phyloP scores from a whole-genome alignment of 2,329 filamentous ascomycete species.

The Trichoderma gracile region DNA sequence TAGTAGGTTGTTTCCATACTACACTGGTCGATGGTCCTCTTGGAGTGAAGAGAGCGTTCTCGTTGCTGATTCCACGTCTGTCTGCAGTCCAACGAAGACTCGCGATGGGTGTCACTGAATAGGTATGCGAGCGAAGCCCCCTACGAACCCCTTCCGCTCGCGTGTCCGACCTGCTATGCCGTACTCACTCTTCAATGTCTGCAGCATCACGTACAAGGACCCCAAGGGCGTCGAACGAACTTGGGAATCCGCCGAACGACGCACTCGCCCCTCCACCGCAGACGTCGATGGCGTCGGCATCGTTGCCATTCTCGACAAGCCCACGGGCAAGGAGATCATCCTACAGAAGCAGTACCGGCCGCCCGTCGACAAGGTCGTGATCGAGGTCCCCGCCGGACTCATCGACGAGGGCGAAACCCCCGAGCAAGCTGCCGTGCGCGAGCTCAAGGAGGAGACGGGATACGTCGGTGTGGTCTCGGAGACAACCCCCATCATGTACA shows the following conservation, averaged over 20 bases:
- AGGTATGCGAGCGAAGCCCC: slow-evolving; percentile 44
- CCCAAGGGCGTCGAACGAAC: slow-evolving; percentile 58
- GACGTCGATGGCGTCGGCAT: slow-evolving; percentile 74
- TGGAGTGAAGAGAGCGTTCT: background rate
- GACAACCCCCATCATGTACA: slow-evolving; percentile 66
- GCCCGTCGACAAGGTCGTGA: slow-evolving; percentile 58
- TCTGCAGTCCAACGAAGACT: slow-evolving; percentile 51
- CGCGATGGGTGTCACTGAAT: slow-evolving; percentile 61
- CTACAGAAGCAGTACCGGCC: slow-evolving; percentile 69
- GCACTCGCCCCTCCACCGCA: slow-evolving; percentile 60
- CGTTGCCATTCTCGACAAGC: slow-evolving; percentile 64
- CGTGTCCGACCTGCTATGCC: background rate
- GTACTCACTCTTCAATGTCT: background rate
- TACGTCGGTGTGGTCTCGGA: slow-evolving; percentile 58
- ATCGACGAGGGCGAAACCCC: slow-evolving; percentile 63
- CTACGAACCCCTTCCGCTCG: background rate
- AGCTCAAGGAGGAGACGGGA: slow-evolving; percentile 67
- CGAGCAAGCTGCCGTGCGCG: slow-evolving; percentile 62
- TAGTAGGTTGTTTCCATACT: slow-evolving; percentile 41
- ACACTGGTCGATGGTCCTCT: no score
- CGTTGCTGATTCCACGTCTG: background rate
- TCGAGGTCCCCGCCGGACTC: slow-evolving; percentile 66
- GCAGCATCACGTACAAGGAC: slow-evolving; percentile 65
- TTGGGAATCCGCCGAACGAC: slow-evolving; percentile 74
- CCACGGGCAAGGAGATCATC: slow-evolving; percentile 56